Base-by-base conservation (phyloP, 768 basidiomycete genomes). In the Lanmaoa pseudosensibilis region DNA sequence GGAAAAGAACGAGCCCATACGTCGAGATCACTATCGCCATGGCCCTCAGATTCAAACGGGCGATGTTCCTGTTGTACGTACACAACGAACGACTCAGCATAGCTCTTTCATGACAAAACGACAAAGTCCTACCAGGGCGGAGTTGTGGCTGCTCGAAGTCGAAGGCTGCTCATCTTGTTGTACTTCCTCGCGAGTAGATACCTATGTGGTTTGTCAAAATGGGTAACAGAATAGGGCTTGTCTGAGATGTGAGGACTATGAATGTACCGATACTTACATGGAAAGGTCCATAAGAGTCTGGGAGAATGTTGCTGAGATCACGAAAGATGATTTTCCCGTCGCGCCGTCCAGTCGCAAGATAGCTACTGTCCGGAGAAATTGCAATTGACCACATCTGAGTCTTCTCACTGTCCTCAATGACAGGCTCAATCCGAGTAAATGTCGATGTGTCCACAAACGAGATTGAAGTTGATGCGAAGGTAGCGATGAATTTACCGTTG, bases 401-500 rank as follows among this genome's bases (percentile, higher is more conserved):
- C n/a, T n/a, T 13, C 11, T 2, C 5, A 1, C 4, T 13, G 11
- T 34, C 33, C 12, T 34, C 12, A 4, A 34, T 34, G 12, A 34
- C 33, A 12, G 33, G 33, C 12, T 12, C 33, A 4, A 13, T 13
- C 33, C 33, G 33, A 34, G 33, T 4, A 4, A 2, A 12, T 34
- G 33, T 13, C 33, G 33, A 34, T 13, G 12, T 13, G 5, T 34
- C 33, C 33, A 34, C 12, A 13, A 34, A 15, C 13, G 13, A 12
- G 5, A 34, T 5, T 2, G 4, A 34, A 34, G 0, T 3, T 1
- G 12, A 0, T 2, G 5, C 33, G 5, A 13, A 13, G 12, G 33
- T 34, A 13, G 13, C 33, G 33, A 34, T 34, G 33, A 15, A 34
- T 34, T 34, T 34, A 13, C 13, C 33, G 2, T 34, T 34, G 13